Conservation (phyloP, 2,329 filamentous ascomycete species). For the Colletotrichum somersetense region DNA sequence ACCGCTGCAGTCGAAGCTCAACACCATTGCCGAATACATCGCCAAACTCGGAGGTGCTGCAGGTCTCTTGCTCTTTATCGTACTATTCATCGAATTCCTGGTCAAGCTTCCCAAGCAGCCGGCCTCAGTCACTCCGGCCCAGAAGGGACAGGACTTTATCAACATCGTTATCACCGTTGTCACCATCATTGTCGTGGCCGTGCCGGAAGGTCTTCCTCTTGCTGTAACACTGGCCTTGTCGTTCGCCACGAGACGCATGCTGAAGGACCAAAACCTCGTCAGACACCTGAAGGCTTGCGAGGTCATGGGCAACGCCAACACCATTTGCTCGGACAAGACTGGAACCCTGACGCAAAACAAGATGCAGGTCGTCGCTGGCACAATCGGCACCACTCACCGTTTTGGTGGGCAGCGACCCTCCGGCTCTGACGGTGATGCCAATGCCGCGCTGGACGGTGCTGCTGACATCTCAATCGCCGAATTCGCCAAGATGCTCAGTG, state of each 20-base stretch:
- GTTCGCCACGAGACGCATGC: constrained; percentile 82
- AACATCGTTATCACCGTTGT: constrained; percentile 83
- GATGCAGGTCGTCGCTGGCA: constrained; percentile 75
- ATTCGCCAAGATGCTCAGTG: constrained; percentile 60
- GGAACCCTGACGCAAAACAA: constrained; percentile 77
- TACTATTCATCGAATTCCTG: constrained; percentile 88
- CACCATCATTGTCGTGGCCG: constrained; percentile 83
- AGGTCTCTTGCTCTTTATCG: constrained; percentile 83
- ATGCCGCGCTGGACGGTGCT: constrained; percentile 47
- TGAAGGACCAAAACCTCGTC: constrained; percentile 82
- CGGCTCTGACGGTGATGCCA: constrained; percentile 45
- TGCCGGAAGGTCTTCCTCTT: constrained; percentile 81
- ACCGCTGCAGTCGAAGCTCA: constrained; percentile 81
- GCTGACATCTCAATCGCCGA: constrained; percentile 59
- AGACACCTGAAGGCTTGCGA: constrained; percentile 83
- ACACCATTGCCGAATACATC: constrained; percentile 81
- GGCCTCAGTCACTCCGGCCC: constrained; percentile 67
- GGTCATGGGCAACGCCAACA: constrained; percentile 84
- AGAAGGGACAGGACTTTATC: constrained; percentile 84
- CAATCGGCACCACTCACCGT: constrained; percentile 66
- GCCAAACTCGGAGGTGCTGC: constrained; percentile 82
- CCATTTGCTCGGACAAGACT: constrained; percentile 77
- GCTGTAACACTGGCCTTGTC: constrained; percentile 83
- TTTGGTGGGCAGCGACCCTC: constrained; percentile 61
- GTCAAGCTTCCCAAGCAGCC: constrained; percentile 69